These are phyloP conservation scores for Durusdinium trenchii DNA, from an alignment of 73 alveolate species.

Conservation along the genomic window DNA sequence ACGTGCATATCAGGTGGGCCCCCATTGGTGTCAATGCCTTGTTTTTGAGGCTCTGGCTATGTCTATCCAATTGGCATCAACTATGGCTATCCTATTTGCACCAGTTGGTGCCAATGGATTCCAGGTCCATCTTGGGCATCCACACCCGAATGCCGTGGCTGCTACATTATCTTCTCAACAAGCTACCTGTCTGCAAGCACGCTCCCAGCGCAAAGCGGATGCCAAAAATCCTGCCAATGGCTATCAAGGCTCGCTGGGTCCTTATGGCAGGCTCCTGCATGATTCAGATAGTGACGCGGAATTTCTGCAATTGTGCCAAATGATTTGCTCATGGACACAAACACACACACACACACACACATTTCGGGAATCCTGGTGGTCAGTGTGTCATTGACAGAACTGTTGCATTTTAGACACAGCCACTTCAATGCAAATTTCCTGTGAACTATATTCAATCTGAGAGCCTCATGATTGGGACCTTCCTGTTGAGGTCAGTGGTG, in stretches of 20 bases:
- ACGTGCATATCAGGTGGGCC: no score
- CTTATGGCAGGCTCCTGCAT: no score
- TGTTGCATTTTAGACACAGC: no score
- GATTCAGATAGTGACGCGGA: no score
- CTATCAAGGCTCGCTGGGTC: neutral
- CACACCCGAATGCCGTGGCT: neutral
- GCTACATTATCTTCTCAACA: slow-evolving; percentile 9
- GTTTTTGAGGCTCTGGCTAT: neutral
- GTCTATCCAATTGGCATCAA: neutral
- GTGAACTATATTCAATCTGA: no score
- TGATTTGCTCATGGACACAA: neutral
- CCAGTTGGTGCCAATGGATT: slow-evolving; percentile 46
- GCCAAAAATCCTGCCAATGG: neutral
- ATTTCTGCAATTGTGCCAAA: no score
- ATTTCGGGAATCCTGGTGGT: no score
- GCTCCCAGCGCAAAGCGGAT: neutral
- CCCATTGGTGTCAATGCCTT: no score
- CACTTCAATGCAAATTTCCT: no score
- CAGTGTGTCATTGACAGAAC: no score
- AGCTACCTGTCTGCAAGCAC: neutral
- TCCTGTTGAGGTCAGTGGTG: no score
- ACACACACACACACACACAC: neutral
- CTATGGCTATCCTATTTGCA: neutral
- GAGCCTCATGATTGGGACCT: no score
- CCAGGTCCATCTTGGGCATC: slow-evolving; percentile 11